Conservation (phyloP, 805 yeast species). For the Starmera amethionina region DNA sequence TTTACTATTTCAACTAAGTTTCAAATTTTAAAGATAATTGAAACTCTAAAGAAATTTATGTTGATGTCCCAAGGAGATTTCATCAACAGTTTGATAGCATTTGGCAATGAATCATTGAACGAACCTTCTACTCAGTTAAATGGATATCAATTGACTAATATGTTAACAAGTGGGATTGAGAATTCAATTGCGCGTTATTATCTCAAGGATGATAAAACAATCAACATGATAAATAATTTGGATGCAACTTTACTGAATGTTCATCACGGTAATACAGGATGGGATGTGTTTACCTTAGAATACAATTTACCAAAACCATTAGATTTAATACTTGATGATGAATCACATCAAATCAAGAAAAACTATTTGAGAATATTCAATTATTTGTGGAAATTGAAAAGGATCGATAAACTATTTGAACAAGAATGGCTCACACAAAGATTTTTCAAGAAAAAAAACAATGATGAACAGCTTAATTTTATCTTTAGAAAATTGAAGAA, state of each 20-base stretch:
- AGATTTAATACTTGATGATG: conserved; percentile 44
- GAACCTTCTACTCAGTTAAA: conserved; percentile 57
- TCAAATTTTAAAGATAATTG: conserved; percentile 42
- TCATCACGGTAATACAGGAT: conserved; percentile 67
- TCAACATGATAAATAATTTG: conserved; percentile 38
- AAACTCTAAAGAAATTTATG: conserved; percentile 53
- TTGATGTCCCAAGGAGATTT: conserved; percentile 77
- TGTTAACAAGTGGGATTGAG: conserved; percentile 55
- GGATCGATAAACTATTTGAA: conserved; percentile 44
- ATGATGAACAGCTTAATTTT: conserved; percentile 10
- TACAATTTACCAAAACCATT: conserved; percentile 48
- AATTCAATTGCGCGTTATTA: conserved; percentile 38
- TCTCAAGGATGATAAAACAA: conserved; percentile 23
- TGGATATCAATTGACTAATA: conserved; percentile 53
- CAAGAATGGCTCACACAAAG: conserved; percentile 33
- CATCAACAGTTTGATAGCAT: conserved; percentile 50
- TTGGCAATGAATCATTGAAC: conserved; percentile 42
- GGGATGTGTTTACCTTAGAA: conserved; percentile 90
- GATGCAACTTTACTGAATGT: conserved; percentile 79
- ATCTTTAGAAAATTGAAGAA: conserved; percentile 19
- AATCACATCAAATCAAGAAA: conserved; percentile 30
- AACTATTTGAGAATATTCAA: conserved; percentile 77
- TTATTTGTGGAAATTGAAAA: conserved; percentile 71
- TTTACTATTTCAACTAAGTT: conserved; percentile 38
- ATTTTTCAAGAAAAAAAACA: conserved; percentile 16